A percentile compares a stretch with the other conserved stretches of the same genome.
Evolutionary conservation across 2,329 filamentous ascomycete species (phyloP).

Genomic region (Ophiostoma sp.): DNA sequence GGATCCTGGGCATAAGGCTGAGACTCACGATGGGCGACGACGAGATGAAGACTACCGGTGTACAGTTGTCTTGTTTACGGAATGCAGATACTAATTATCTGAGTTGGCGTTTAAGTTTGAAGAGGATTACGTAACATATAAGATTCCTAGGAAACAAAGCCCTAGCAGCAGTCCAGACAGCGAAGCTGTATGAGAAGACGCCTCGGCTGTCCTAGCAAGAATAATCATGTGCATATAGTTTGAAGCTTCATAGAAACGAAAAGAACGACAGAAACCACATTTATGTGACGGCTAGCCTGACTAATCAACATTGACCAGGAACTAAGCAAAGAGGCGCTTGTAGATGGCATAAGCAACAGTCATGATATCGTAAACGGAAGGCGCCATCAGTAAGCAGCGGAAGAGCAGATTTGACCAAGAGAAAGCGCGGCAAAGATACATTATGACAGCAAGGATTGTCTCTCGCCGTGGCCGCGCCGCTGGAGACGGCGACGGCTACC

Average conservation of each 20-base stretch:
- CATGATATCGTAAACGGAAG: not conserved
- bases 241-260: too few species aligned
- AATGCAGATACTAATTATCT: too few species aligned
- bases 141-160: too few species aligned
- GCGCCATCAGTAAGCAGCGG: not conserved
- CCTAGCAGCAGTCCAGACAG: too few species aligned
- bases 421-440: not conserved
- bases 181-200: too few species aligned
- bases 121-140: too few species aligned
- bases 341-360: not conserved
- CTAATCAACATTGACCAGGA: not conserved
- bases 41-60: not conserved
- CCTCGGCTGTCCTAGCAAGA: too few species aligned
- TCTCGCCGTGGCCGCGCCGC: not conserved
- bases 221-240: too few species aligned
- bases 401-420: not conserved
- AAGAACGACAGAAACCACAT: too few species aligned
- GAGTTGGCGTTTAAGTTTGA: too few species aligned
- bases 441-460: not conserved
- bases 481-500: not conserved
- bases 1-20: not conserved
- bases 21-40: not conserved
- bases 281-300: too few species aligned
- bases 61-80: too few species aligned
- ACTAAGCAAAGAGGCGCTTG: not conserved